phyloP scores from a whole-genome alignment of 768 basidiomycete species.

The Lactarius quietus region DNA sequence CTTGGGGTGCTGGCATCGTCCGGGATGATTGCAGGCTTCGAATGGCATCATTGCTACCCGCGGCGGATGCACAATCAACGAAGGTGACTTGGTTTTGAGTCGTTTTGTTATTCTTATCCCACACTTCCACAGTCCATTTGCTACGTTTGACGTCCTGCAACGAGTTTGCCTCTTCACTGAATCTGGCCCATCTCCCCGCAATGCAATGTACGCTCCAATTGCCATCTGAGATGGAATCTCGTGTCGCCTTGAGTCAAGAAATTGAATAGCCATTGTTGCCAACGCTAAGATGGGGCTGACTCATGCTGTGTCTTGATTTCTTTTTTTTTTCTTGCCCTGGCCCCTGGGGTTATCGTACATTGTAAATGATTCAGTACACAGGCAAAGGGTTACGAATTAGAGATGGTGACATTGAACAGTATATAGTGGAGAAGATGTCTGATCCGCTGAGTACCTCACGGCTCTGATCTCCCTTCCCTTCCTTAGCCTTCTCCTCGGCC shows the following conservation, averaged over 20 bases:
- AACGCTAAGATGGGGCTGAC: constrained; percentile 31
- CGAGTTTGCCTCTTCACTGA: constrained; percentile 44
- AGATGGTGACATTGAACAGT: background rate
- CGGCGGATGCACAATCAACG: constrained; percentile 39
- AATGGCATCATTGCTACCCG: constrained; percentile 27
- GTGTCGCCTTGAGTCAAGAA: constrained; percentile 54
- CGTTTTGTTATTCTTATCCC: background rate
- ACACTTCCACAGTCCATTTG: constrained; percentile 26
- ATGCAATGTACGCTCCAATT: constrained; percentile 55
- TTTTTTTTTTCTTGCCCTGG: constrained; percentile 40
- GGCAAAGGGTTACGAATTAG: background rate
- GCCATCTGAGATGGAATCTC: constrained; percentile 63
- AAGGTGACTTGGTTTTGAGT: constrained; percentile 56
- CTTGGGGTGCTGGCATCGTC: constrained; percentile 21
- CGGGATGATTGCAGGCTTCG: constrained; percentile 17
- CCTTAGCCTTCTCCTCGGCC: background rate
- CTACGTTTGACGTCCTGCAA: constrained; percentile 41
- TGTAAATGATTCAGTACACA: constrained; percentile 39
- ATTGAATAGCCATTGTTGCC: background rate
- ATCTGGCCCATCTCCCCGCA: constrained; percentile 30
- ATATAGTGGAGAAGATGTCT: background rate
- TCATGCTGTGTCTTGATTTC: constrained; percentile 33
- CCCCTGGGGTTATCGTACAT: constrained; percentile 37
- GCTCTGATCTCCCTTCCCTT: background rate
- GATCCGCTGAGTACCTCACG: background rate